Conservation (phyloP, 495 filamentous ascomycete genomes). For the Cercophora newfieldiana region DNA sequence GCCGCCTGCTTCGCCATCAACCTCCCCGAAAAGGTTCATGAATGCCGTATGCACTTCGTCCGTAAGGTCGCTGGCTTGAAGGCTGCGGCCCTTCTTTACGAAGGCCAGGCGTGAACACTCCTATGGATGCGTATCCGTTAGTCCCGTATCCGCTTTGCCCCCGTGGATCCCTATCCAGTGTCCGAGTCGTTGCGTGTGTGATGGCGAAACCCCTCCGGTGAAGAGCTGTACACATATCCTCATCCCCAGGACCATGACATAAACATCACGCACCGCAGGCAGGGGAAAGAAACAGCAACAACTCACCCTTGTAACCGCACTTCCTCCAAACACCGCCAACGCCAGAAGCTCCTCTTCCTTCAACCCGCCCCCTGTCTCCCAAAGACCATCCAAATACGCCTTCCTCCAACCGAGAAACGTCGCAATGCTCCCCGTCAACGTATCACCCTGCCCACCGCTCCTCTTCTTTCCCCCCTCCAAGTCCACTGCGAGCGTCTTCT, state of each 20-base stretch:
- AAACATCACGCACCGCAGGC: neutral
- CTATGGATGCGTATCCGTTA: slow-evolving; percentile 25
- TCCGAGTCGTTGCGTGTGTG: too few relatives aligned
- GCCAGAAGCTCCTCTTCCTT: slow-evolving; percentile 65
- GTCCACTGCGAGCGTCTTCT: slow-evolving; percentile 70
- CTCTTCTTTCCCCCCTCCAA: slow-evolving; percentile 80
- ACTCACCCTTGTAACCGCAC: slow-evolving; percentile 73
- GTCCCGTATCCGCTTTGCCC: too few relatives aligned
- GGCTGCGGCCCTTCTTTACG: slow-evolving; percentile 77
- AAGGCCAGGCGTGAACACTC: slow-evolving; percentile 91
- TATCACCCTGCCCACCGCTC: slow-evolving; percentile 94
- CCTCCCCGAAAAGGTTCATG: slow-evolving; percentile 69
- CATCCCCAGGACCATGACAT: neutral
- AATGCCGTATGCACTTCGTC: slow-evolving; percentile 86
- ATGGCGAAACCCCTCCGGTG: neutral
- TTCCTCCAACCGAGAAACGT: slow-evolving; percentile 86
- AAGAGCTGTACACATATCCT: neutral
- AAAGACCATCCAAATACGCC: slow-evolving; percentile 79
- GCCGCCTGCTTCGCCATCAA: slow-evolving; percentile 25
- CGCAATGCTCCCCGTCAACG: slow-evolving; percentile 83
- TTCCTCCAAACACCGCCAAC: slow-evolving; percentile 82
- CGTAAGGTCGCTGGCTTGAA: slow-evolving; percentile 94
- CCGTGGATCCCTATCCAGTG: too few relatives aligned
- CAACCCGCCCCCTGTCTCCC: slow-evolving; percentile 65
- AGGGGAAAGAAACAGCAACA: neutral